Conservation (phyloP, 345 rosid genomes). For the Populus alba region DNA sequence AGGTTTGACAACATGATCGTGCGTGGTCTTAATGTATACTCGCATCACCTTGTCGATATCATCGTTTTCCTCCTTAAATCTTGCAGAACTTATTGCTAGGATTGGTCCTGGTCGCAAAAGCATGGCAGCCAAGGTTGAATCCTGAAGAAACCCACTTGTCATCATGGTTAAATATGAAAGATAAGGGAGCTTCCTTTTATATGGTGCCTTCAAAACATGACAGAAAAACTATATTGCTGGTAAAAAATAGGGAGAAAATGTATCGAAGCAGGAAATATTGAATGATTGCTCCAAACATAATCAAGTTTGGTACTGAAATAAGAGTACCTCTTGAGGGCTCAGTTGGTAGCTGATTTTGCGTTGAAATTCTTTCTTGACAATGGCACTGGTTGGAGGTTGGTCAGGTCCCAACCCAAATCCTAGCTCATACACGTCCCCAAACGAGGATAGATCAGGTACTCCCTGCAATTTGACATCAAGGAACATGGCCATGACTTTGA, state of each 20-base stretch:
- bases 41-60: constrained; percentile 40
- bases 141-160: constrained; percentile 34
- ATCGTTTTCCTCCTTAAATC: constrained; percentile 21
- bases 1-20: constrained; percentile 59
- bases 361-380: constrained; percentile 53
- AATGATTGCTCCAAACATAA: too few relatives aligned
- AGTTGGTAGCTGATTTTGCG: constrained; percentile 58
- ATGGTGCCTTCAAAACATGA: too few relatives aligned
- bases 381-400: constrained; percentile 71
- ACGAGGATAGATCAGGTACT: constrained; percentile 64
- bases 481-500: neutral
- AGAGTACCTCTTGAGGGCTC: constrained; percentile 67
- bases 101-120: constrained; percentile 73
- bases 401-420: constrained; percentile 66
- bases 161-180: neutral
- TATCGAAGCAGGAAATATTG: neutral
- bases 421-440: constrained; percentile 64
- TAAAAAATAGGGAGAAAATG: neutral
- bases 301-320: too few relatives aligned
- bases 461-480: constrained; percentile 45
- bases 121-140: constrained; percentile 65
- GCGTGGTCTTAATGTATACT: constrained; percentile 62
- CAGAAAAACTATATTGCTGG: too few relatives aligned
- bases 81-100: constrained; percentile 50
- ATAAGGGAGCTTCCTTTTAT: too few relatives aligned